Base-by-base conservation (phyloP, 495 filamentous ascomycete species). In the Aspergillus heteromorphus region DNA sequence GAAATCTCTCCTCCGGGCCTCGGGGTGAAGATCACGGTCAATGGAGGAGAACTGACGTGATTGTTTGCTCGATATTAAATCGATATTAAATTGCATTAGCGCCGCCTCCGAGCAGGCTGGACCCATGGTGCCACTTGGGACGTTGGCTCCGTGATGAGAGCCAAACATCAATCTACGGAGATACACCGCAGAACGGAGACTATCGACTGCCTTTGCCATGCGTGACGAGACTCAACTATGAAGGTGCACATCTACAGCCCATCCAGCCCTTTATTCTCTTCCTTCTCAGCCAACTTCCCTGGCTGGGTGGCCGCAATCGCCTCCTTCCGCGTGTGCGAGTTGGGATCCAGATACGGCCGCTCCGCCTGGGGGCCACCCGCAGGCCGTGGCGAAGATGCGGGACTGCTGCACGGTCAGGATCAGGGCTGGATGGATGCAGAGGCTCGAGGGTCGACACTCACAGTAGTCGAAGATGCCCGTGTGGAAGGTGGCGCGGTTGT, bases 401-500 rank as follows among this genome's bases (percentile, higher is more conserved):
- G 25, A 54, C 52, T 54, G n/a, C 23, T 1, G 19, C 2, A 11
- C 3, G 10, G 20, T 18, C n/a, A 43, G 18, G n/a, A n/a, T 42
- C 19, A 19, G 40, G n/a, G 5, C 40, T 7, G 40, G 4, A 4
- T 6, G 40, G 17, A 41, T 23, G 16, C 11, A 10, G 8, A 13
- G 14, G 8, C 7, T 10, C 31, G 34, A 16, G 2, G 7, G 4
- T 6, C n/a, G n/a, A 4, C 13, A 40, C 43, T 54, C 45, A 54
- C 52, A 54, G 38, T 58, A 58, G 20, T 60, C 53, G 52, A 56
- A 60, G 17, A 52, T 56, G 11, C 58, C 60, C 11, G 49, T 47
- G 25, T 63, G 60, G 17, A 43, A 55, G 8, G 50, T 55, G 30
- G 27, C 42, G 4, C 79, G 68, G 58, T 86, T 85, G 66, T 87